These are phyloP conservation scores for Chimonanthus praecox DNA, from an alignment of 164 flowering plant species.

Conservation along the genomic window DNA sequence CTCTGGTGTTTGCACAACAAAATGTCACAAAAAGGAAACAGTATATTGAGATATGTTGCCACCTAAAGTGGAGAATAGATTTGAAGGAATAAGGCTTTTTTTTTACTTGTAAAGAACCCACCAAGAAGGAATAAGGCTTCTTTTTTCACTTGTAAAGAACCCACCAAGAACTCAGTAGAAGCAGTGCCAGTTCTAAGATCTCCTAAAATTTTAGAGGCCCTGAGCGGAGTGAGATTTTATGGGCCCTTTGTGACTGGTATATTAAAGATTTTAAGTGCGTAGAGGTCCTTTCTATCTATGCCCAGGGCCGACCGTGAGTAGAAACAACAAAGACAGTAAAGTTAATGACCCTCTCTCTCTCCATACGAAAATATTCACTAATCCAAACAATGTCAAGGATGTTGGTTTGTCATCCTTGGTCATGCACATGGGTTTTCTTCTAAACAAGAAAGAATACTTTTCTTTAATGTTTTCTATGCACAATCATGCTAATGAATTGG, in stretches of 20 bases:
- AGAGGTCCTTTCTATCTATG: too few species aligned
- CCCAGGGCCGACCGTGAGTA: not conserved
- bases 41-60: not conserved
- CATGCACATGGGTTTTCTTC: not conserved
- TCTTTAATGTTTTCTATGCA: not conserved
- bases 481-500: not conserved
- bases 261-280: too few species aligned
- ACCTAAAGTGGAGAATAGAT: not conserved
- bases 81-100: not conserved
- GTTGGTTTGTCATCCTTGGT: not conserved
- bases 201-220: too few species aligned
- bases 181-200: too few species aligned
- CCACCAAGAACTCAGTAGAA: not conserved
- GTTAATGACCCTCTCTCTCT: not conserved
- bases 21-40: not conserved
- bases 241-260: too few species aligned
- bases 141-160: not conserved
- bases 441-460: too few species aligned
- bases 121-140: not conserved
- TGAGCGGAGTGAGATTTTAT: too few species aligned
- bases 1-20: conserved; percentile 2
- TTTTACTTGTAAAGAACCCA: not conserved
- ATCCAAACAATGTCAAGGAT: not conserved
- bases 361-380: not conserved
- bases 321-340: not conserved